Base-by-base conservation (phyloP, 805 yeast genomes). In the Candida golubevii region DNA sequence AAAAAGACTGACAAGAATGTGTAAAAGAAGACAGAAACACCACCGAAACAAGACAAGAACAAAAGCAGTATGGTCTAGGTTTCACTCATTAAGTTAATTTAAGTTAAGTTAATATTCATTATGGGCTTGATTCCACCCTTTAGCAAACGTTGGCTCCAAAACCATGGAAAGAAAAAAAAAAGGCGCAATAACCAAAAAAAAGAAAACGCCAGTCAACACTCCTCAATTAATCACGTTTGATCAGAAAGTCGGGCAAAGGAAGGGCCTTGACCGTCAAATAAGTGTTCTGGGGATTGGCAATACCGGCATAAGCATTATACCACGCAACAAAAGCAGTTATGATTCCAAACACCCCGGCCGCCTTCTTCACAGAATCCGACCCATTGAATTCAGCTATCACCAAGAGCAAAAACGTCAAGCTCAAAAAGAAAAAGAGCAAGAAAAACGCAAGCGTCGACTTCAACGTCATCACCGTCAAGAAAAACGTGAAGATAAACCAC, bases 221-320 rank as follows among this genome's bases (percentile, higher is more conserved):
- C 23, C 23, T 18, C 23, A 18, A 18, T 18, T 38, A 50, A 35
- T 51, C 54, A 40, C 50, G 36, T 26, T 32, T 18, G 6, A 15
- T 48, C 51, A 47, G 56, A 48, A 65, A 58, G 48, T 59, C 67
- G 35, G 83, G 83, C 76, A 81, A 78, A 41, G 69, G 78, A 27
- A 75, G 55, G 15, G 78, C 78, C 54, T 68, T 66, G 36, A 72
- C 68, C 26, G 74, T 67, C 36, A 83, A 38, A 59, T 81, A 83
- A 5, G 88, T 69, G 62, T 85, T 85, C 57, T 80, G 83, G 32
- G 66, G 67, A 47, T 75, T 84, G 28, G 87, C 71, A 34, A 71
- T 49, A 67, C 75, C 75, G 13, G 75, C 74, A 43, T 67, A 71
- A 12, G 75, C 75, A 52, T 68, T 68, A 42, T 71, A 71, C 75